phyloP scores from a whole-genome alignment of 768 basidiomycete species.

The Leccinum arenicola region DNA sequence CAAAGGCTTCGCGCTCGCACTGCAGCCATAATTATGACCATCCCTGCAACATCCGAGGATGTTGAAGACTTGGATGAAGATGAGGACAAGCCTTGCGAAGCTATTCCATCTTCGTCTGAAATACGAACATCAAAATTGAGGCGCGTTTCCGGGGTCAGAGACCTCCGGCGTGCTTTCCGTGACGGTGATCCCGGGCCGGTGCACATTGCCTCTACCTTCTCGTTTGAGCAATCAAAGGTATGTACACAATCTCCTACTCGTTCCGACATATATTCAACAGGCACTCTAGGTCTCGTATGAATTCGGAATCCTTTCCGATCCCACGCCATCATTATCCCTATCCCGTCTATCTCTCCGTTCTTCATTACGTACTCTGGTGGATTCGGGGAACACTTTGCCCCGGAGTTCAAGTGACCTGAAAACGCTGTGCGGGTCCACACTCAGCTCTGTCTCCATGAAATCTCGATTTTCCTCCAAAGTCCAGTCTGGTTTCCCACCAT shows the following conservation, averaged over 20 bases:
- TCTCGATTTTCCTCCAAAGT: constrained; percentile 17
- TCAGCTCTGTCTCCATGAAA: constrained; percentile 21
- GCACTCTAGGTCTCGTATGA: constrained; percentile 20
- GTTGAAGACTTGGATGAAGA: background rate
- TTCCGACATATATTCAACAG: background rate
- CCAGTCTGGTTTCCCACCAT: constrained; percentile 3
- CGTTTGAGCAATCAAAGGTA: constrained; percentile 18
- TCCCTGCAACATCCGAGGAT: constrained; percentile 28
- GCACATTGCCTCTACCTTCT: constrained; percentile 8
- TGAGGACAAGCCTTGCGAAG: background rate
- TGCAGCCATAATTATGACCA: constrained; percentile 23
- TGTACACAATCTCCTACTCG: background rate
- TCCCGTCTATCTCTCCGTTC: constrained; percentile 18
- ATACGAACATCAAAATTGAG: constrained; percentile 17
- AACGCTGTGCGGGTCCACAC: constrained; percentile 16
- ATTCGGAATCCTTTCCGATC: constrained; percentile 15
- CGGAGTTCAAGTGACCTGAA: constrained; percentile 15
- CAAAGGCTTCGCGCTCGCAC: constrained; percentile 28
- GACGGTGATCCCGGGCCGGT: constrained; percentile 5
- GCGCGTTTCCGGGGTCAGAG: constrained; percentile 21
- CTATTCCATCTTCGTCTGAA: background rate
- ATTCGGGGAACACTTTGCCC: constrained; percentile 1
- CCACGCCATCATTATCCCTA: constrained; percentile 4
- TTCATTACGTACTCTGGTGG: constrained; percentile 27
- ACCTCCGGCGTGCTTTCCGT: constrained; percentile 27